Percentiles rank a stretch among this genome's conserved stretches.
Evolutionary conservation across 768 basidiomycete genomes (phyloP).

Genomic region (Calvatia gigantea): DNA sequence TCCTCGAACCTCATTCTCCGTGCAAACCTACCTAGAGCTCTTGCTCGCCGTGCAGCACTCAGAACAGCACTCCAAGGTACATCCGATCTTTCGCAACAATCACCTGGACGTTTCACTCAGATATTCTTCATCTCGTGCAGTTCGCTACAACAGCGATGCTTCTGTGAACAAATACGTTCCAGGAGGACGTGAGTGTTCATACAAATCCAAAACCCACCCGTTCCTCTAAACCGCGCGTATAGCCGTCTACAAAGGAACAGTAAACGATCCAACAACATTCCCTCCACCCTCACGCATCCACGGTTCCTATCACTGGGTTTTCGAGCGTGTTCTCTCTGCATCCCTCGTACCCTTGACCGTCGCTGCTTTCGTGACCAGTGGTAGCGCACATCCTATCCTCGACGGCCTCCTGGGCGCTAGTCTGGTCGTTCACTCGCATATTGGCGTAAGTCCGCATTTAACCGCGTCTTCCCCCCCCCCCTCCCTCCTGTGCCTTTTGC

Average conservation of each 20-base stretch:
- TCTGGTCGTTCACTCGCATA: constrained; percentile 92
- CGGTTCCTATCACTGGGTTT: constrained; percentile 91
- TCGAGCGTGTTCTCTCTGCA: constrained; percentile 89
- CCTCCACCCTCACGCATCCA: constrained; percentile 76
- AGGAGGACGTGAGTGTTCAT: constrained; percentile 60
- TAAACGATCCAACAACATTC: constrained; percentile 93
- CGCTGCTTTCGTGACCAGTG: constrained; percentile 79
- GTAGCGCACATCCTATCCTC: constrained; percentile 74
- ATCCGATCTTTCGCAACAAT: constrained; percentile 13
- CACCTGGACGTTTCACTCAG: constrained; percentile 9
- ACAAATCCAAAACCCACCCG: not conserved
- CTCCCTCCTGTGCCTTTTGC: too few species aligned
- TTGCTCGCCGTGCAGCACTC: constrained; percentile 38
- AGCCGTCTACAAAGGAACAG: constrained; percentile 89
- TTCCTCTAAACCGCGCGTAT: not conserved
- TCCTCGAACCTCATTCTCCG: constrained; percentile 46
- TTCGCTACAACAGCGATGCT: constrained; percentile 35
- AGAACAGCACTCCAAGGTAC: constrained; percentile 40
- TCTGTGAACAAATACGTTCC: constrained; percentile 47
- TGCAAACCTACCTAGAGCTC: constrained; percentile 42
- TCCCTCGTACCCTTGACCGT: constrained; percentile 85
- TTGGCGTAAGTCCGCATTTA: constrained; percentile 62
- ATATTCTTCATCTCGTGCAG: constrained; percentile 25
- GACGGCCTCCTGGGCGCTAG: constrained; percentile 88
- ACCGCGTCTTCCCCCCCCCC: too few species aligned